These are phyloP conservation scores for Eucalyptus fibrosa DNA, from an alignment of 345 rosid species.

Conservation along the genomic window DNA sequence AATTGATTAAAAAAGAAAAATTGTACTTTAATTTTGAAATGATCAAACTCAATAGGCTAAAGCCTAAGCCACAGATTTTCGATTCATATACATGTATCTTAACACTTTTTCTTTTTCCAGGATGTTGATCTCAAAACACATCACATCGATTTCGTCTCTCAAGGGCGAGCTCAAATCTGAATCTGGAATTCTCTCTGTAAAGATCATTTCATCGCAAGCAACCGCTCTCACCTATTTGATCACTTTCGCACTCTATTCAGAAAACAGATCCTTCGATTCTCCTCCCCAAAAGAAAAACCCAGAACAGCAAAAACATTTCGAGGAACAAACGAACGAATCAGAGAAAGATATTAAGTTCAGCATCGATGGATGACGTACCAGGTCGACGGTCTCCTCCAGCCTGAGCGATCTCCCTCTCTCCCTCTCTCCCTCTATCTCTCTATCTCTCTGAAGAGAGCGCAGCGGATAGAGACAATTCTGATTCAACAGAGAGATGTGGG, in stretches of 20 bases:
- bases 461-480: background rate
- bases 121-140: background rate
- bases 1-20: background rate
- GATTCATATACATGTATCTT: background rate
- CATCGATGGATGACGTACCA: background rate
- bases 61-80: background rate
- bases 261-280: background rate
- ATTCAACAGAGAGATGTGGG: background rate
- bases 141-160: background rate
- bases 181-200: background rate
- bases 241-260: background rate
- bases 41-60: background rate
- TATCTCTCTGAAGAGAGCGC: background rate
- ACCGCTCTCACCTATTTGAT: background rate
- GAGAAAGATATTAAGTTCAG: background rate
- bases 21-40: background rate
- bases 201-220: background rate
- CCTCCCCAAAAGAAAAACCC: background rate
- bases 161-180: background rate
- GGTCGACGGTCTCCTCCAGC: background rate
- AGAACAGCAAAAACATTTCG: background rate
- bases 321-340: background rate
- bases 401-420: background rate
- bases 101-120: background rate
- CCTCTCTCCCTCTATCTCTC: background rate